A percentile compares a stretch with the other conserved stretches of the same genome.
Evolutionary conservation across 1,284 basidiomycete species (phyloP).

Genomic region (Baeospora myosura): DNA sequence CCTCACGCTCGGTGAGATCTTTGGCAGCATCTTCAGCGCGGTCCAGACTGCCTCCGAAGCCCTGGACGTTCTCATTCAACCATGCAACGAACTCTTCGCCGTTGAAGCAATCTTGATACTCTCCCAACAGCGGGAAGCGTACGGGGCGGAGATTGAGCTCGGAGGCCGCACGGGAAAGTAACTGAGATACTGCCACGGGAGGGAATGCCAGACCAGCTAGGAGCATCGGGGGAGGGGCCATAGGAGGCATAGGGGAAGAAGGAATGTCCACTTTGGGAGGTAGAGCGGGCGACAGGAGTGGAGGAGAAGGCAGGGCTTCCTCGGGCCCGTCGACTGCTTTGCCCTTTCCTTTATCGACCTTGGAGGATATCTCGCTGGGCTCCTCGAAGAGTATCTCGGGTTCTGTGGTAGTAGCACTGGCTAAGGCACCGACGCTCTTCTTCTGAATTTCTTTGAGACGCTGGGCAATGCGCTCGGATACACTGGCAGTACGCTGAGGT

Average conservation of each 20-base stretch:
- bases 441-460: conserved; percentile 70
- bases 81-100: conserved; percentile 24
- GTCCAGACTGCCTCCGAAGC: conserved; percentile 36
- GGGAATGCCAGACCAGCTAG: conserved; percentile 63
- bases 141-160: conserved; percentile 60
- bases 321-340: conserved; percentile 43
- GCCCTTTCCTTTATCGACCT: conserved; percentile 72
- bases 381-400: conserved; percentile 9
- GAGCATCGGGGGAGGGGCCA: conserved; percentile 47
- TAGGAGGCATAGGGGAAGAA: conserved; percentile 30
- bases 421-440: conserved; percentile 36
- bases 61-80: conserved; percentile 21
- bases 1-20: conserved; percentile 70
- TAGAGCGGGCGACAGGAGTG: conserved; percentile 50
- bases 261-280: conserved; percentile 31
- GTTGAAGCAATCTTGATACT: conserved; percentile 70
- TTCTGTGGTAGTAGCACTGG: conserved; percentile 20
- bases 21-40: conserved; percentile 73
- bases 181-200: conserved; percentile 53
- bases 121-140: conserved; percentile 78
- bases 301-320: conserved; percentile 48
- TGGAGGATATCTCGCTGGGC: conserved; percentile 27
- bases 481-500: conserved; percentile 55
- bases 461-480: conserved; percentile 71
- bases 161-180: conserved; percentile 58